Evolutionary conservation across 495 filamentous ascomycete genomes (phyloP).

Genomic region (Echria macrotheca): DNA sequence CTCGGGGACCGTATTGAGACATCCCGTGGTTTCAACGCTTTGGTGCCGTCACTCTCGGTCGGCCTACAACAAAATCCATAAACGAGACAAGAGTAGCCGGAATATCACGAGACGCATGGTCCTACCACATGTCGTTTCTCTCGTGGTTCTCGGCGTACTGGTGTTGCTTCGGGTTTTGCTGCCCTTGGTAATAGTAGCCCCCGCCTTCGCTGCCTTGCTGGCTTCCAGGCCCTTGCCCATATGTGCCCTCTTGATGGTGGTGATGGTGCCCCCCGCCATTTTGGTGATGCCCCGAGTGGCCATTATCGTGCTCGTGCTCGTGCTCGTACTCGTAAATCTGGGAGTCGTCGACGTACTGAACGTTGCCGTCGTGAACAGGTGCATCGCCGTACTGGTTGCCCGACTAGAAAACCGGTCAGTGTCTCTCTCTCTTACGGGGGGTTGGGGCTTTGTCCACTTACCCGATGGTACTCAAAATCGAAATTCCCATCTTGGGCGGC

Average conservation of each 20-base stretch:
- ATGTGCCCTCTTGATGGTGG: conserved; percentile 8
- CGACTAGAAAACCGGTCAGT: conserved; percentile 27
- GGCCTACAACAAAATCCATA: no score
- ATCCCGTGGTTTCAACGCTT: no score
- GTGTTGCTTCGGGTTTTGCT: conserved; percentile 11
- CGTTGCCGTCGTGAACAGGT: conserved; percentile 27
- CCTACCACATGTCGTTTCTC: conserved; percentile 29
- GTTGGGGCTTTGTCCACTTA: conserved; percentile 24
- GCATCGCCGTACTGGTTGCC: conserved; percentile 40
- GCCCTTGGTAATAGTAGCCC: conserved; percentile 17
- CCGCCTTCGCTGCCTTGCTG: conserved; percentile 9
- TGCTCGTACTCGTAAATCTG: conserved; percentile 49
- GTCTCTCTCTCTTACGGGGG: no score
- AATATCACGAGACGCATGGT: conserved; percentile 4
- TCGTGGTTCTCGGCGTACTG: conserved; percentile 17
- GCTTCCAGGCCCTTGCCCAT: conserved; percentile 5
- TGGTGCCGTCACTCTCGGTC: no score
- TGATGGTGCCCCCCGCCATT: conserved; percentile 6
- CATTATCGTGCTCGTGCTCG: conserved; percentile 21
- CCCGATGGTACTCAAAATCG: conserved; percentile 49
- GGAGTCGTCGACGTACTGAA: conserved; percentile 41
- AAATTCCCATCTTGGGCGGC: conserved; percentile 36
- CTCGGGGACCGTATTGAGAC: no score
- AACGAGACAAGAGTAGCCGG: no score
- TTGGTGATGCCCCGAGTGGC: conserved; percentile 6